A percentile compares a stretch with the other conserved stretches of the same genome.
Evolutionary conservation across 306 rosid genomes (phyloP).

Genomic region (Rosa rugosa): DNA sequence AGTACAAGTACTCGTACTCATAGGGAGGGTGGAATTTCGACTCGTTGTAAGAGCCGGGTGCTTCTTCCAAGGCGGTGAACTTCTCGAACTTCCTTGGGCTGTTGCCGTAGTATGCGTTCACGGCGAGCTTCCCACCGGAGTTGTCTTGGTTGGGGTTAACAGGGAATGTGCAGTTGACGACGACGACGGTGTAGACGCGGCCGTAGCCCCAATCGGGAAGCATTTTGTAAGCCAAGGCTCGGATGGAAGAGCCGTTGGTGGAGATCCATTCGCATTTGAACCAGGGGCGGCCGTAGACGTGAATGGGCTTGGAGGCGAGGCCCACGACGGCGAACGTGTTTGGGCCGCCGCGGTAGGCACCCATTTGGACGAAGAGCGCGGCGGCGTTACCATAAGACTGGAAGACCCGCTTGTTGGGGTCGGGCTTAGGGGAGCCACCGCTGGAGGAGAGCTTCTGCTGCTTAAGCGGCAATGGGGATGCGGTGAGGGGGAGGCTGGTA

Average conservation of each 20-base stretch:
- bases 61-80: slow-evolving; percentile 37
- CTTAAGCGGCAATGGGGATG: not conserved
- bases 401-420: slow-evolving; percentile 33
- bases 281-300: slow-evolving; percentile 40
- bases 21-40: slow-evolving; percentile 35
- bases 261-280: slow-evolving; percentile 46
- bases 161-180: slow-evolving; percentile 43
- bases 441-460: slow-evolving; percentile 21
- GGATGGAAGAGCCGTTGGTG: slow-evolving; percentile 32
- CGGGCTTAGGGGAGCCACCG: not conserved
- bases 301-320: slow-evolving; percentile 43
- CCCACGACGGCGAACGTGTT: slow-evolving; percentile 38
- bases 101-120: slow-evolving; percentile 34
- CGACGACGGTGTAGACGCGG: slow-evolving; percentile 43
- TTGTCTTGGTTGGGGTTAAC: slow-evolving; percentile 33
- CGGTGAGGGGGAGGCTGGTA: not conserved
- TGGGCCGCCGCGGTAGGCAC: slow-evolving; percentile 39
- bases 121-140: slow-evolving; percentile 34
- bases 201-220: slow-evolving; percentile 52
- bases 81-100: slow-evolving; percentile 35
- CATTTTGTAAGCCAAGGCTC: slow-evolving; percentile 33
- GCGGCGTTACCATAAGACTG: slow-evolving; percentile 38
- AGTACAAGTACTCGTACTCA: slow-evolving; percentile 36
- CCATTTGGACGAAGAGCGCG: slow-evolving; percentile 38
- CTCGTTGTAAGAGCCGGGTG: slow-evolving; percentile 29